Base-by-base conservation (phyloP, 306 rosid species). In the Mucuna pruriens region DNA sequence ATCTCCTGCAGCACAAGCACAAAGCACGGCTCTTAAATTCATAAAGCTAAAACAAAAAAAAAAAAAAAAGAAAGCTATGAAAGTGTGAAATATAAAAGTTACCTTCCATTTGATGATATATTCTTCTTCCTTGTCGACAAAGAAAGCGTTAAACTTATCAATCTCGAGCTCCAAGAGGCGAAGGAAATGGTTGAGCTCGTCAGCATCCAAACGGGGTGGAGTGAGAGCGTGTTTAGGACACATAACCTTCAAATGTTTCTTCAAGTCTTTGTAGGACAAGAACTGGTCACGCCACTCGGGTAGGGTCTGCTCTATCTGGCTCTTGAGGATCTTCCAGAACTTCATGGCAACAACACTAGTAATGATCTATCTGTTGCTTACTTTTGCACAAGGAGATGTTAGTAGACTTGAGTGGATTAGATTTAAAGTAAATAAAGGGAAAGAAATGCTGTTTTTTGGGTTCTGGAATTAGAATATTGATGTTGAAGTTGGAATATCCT, bases 211-310 rank as follows among this genome's bases (percentile, higher is more conserved):
- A 52, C 78, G 79, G 17, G 66, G 60, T 2, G 83, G 89, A 17
- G 83, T 66, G 1, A 71, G 86, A 2, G 36, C 86, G 20, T 83
- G 83, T 69, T 82, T 83, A 4, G 90, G 94, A 49, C 89, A 87
- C 26, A 91, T 90, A 29, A 89, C 82, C 39, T 91, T 95, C 76
- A 95, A 52, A 71, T 89, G 97, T 75, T 91, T 89, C 88, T 95
- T 95, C 80, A 95, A 79, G 77, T 86, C 85, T 80, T 95, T 93
- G 85, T 95, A 95, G 22, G 94, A 89, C 62, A 95, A 62, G 74
- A 91, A 92, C 82, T 87, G 82, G 86, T 95, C 97, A n/a, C 85
- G 89, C 97, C 99, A 95, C 31, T 90, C 95, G 1, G 99, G 97
- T 23, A 90, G 63, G 40, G 97, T 92, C 65, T 88, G 92, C 63